Evolutionary conservation across 1,139 yeast species (phyloP), one percentile per base, ranked within the genome.

Genomic region (Martiniozyma asiatica): DNA sequence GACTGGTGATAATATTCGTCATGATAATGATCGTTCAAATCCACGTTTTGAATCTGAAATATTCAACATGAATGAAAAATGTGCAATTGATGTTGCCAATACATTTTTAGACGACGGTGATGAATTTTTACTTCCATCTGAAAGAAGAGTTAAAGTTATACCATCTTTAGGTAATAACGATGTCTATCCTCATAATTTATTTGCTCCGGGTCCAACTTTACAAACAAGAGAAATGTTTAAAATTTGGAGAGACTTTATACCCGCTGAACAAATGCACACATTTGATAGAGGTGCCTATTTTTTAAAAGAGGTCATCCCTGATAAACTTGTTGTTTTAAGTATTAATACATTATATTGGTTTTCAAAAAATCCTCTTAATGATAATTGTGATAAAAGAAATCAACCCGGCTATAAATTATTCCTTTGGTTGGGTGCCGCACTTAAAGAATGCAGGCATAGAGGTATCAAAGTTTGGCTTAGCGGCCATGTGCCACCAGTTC

Each of bases 1-100:
- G 94, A 81, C 94, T 0, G 94, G 94, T 20, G 94, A 82, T 54
- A 82, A 81, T 44, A 72, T 80, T 26, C 64, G 94, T 34, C 94
- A 82, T 50, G 94, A 82, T 51, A 78, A 77, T 45, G 94, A 82
- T 53, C 61, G 92, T 47, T 50, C 54, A 23, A 56, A 56, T 45
- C 94, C 94, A 3, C 67, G 94, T 56, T 71, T 81, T 2, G 89
- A 79, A 45, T 47, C 51, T 36, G 69, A 73, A 36, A 82, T 82
- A 30, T 69, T 79, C 39, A 76, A 75, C 12, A 64, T 75, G 70
- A 82, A 82, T 48, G 63, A 67, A 39, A 45, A 61, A 22, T 68
- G 80, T n/a, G 65, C 82, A 10, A 58, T 61, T 19, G 44, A 61
- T 36, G 62, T 81, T 58, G 56, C 59, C 29, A 60, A 63, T 8